Evolutionary conservation across 2,329 filamentous ascomycete species (phyloP), one percentile per base, ranked within the genome.

Genomic region (Sporothrix globosa): DNA sequence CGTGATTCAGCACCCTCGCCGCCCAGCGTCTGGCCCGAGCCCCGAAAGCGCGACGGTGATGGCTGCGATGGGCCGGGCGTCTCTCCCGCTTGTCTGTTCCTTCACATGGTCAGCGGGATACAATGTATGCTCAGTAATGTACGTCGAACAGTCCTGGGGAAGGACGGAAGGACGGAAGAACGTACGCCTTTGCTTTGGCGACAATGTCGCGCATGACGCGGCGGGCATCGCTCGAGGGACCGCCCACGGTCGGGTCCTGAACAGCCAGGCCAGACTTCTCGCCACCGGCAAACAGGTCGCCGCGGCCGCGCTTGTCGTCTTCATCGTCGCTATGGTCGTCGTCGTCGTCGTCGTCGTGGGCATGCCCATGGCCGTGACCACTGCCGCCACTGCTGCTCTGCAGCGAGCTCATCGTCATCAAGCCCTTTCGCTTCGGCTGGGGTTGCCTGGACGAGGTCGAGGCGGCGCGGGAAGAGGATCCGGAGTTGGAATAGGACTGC

Each of bases 271-370:
- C 89, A 41, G 92, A 95, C 84, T 96, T 96, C 81, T 95, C 92
- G 46, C 92, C 92, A 67, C 92, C 92, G 24, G 92, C 90, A 79
- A 94, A 96, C 73, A 94, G 82, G 76, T 96, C 91, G 72, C 88
- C 82, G 7, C 84, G 83, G 34, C 84, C 83, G 73, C 88, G 85
- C 48, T 87, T 83, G 39, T 89, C 86, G 1, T 90, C 84, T 1
- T 85, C 82, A 1, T 85, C 83, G 30, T 85, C 82, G 9, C 85
- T 82, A n/a, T 87, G 83, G 19, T 89, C 86, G 3, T 86, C 84
- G n/a, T 88, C 86, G 21, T 87, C 83, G 39, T 85, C 84, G 68
- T 89, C 82, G 66, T 86, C 83, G 63, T 87, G 82, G 19, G 80
- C 83, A 73, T 86, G 81, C 52, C 87, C 83, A 34, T 89, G 82